These are phyloP conservation scores for Aspergillus nomiae DNA, from an alignment of 2,329 filamentous ascomycete species.

Conservation along the genomic window DNA sequence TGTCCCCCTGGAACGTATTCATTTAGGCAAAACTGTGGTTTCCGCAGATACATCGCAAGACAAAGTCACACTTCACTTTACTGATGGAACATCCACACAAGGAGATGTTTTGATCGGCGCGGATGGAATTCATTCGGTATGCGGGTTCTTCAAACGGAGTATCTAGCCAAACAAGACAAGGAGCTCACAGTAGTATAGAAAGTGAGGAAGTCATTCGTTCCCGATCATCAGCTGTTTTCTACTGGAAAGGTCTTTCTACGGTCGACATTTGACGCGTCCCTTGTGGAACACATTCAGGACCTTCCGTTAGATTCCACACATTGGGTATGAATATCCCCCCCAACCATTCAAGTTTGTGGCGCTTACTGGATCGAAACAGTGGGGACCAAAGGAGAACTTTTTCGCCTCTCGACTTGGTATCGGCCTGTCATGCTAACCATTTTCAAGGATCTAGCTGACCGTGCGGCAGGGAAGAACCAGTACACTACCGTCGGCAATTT, in stretches of 20 bases:
- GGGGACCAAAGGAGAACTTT: constrained; percentile 46
- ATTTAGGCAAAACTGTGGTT: constrained; percentile 47
- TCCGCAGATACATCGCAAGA: constrained; percentile 36
- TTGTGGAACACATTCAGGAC: constrained; percentile 43
- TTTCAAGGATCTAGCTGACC: not conserved
- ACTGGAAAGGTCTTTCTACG: constrained; percentile 51
- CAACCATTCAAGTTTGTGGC: not conserved
- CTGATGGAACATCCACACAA: constrained; percentile 47
- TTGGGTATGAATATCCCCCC: constrained; percentile 22
- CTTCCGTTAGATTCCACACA: constrained; percentile 47
- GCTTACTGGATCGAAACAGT: constrained; percentile 25
- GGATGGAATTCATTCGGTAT: constrained; percentile 56
- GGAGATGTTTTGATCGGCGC: constrained; percentile 56
- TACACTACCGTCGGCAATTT: constrained; percentile 50
- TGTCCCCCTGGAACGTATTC: constrained; percentile 45
- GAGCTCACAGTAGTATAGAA: constrained; percentile 15
- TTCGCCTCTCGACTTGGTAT: constrained; percentile 48
- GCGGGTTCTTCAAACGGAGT: constrained; percentile 28
- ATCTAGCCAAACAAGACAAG: not conserved
- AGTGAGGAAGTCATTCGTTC: constrained; percentile 45
- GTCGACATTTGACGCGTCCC: constrained; percentile 47
- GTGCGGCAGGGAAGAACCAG: constrained; percentile 30
- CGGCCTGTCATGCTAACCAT: not conserved
- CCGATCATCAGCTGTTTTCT: constrained; percentile 42
- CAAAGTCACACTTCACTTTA: constrained; percentile 45